Percentiles rank a stretch among this genome's conserved stretches.
Conservation (phyloP, 768 basidiomycete genomes). For the Artomyces pyxidatus region DNA sequence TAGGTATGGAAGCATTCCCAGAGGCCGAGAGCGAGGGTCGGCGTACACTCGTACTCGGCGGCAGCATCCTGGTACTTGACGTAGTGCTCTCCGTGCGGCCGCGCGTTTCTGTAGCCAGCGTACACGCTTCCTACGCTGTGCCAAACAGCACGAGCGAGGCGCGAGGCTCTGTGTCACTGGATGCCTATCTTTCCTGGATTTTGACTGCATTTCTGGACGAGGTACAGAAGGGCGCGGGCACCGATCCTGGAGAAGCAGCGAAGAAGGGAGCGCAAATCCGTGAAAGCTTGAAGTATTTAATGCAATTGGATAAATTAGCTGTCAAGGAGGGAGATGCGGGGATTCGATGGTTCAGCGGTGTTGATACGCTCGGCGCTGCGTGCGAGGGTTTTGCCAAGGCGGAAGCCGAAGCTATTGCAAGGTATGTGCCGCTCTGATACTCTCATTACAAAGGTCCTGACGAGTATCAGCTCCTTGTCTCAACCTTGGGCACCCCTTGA, state of each 20-base stretch:
- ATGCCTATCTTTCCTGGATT: conserved; percentile 50
- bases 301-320: conserved; percentile 65
- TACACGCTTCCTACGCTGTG: conserved; percentile 71
- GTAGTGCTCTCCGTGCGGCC: conserved; percentile 3
- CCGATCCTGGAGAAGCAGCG: conserved; percentile 46
- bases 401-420: conserved; percentile 47
- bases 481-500: conserved; percentile 49
- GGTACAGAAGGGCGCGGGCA: conserved; percentile 44
- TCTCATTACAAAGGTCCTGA: conserved; percentile 4
- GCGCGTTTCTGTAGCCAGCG: conserved; percentile 37
- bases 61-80: conserved; percentile 10
- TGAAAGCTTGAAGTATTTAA: conserved; percentile 57
- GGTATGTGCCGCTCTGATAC: conserved; percentile 28
- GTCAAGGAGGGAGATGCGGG: conserved; percentile 52
- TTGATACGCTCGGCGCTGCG: conserved; percentile 44
- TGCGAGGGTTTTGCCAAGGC: conserved; percentile 41
- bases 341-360: conserved; percentile 67
- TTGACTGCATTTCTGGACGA: conserved; percentile 53
- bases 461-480: conserved; percentile 12
- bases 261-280: conserved; percentile 39
- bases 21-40: background rate
- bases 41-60: conserved; percentile 8
- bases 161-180: conserved; percentile 47
- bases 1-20: conserved; percentile 11
- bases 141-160: conserved; percentile 28